Percentiles rank a stretch among this genome's conserved stretches.
phyloP scores from a whole-genome alignment of 257 asterid genomes.

The Solanum piurae region DNA sequence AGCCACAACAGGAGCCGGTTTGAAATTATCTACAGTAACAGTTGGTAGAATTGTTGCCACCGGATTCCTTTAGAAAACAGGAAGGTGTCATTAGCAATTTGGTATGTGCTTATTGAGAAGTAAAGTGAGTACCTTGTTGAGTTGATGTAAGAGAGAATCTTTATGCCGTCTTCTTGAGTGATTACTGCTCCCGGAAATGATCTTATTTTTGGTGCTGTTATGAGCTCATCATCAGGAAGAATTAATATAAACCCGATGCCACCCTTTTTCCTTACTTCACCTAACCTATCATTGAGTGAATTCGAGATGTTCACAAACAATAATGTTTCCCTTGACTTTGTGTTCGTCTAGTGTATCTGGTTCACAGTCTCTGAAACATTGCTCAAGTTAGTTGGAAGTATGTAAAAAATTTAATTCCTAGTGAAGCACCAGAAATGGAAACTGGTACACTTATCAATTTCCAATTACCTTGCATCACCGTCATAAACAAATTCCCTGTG shows the following conservation, averaged over 20 bases:
- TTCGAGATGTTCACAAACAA: constrained; percentile 34
- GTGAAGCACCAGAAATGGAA: not conserved
- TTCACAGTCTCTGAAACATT: constrained; percentile 35
- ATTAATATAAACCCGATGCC: constrained; percentile 37
- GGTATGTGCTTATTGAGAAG: not conserved
- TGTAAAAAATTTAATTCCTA: no score
- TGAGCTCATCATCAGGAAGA: constrained; percentile 11
- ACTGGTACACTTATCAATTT: not conserved
- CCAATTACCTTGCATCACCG: constrained; percentile 19
- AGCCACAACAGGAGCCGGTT: constrained; percentile 66
- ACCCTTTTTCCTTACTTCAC: constrained; percentile 16
- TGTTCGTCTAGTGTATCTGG: constrained; percentile 36
- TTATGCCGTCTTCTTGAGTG: constrained; percentile 26
- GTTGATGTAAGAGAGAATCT: constrained; percentile 42
- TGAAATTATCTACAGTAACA: constrained; percentile 15
- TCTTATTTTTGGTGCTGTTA: constrained; percentile 23
- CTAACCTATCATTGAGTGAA: constrained; percentile 5
- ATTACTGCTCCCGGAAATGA: constrained; percentile 27
- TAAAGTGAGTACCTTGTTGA: constrained; percentile 32
- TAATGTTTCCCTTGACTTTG: constrained; percentile 47
- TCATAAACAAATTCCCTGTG: not conserved
- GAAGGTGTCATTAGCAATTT: not conserved
- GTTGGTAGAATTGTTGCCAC: constrained; percentile 52
- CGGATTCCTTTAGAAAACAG: constrained; percentile 27
- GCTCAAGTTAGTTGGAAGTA: not conserved